phyloP scores from a whole-genome alignment of 805 yeast species.

The Cyberlindnera nakhonratchasimensis region DNA sequence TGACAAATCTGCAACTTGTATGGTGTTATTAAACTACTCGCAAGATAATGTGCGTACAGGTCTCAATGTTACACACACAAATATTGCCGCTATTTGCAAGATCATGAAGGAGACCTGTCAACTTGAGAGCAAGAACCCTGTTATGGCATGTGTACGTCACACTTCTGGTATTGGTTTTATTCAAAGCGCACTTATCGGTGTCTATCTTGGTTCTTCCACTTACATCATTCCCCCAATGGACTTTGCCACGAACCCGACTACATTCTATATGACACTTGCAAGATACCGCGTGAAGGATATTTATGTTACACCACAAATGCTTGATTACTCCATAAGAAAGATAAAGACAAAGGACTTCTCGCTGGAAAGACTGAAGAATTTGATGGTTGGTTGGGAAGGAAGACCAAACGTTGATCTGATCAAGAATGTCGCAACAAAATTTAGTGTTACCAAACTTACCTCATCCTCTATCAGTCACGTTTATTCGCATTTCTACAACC shows the following conservation, averaged over 20 bases:
- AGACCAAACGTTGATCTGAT: conserved; percentile 67
- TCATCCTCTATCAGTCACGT: conserved; percentile 71
- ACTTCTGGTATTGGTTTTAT: conserved; percentile 84
- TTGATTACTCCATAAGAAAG: conserved; percentile 64
- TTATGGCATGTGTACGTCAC: conserved; percentile 85
- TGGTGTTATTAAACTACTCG: conserved; percentile 68
- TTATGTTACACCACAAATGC: conserved; percentile 79
- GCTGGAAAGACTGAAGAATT: conserved; percentile 63
- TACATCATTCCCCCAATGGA: conserved; percentile 75
- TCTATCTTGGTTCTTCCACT: conserved; percentile 83
- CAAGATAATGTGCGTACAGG: conserved; percentile 69
- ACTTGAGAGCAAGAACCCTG: conserved; percentile 63
- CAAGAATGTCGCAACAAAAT: conserved; percentile 54
- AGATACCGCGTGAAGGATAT: conserved; percentile 81
- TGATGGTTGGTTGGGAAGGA: conserved; percentile 77
- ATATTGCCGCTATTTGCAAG: conserved; percentile 75
- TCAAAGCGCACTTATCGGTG: conserved; percentile 80
- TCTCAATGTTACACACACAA: conserved; percentile 48
- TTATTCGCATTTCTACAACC: conserved; percentile 76
- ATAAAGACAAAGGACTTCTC: conserved; percentile 53
- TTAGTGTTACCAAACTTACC: conserved; percentile 61
- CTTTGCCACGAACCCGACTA: conserved; percentile 68
- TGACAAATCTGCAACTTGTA: conserved; percentile 39
- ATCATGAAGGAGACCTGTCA: conserved; percentile 91
- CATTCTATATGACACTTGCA: conserved; percentile 66